Evolutionary conservation across 352 stramenopile genomes (phyloP), one percentile per base, ranked within the genome.

Genomic region (Pythium aphanidermatum): DNA sequence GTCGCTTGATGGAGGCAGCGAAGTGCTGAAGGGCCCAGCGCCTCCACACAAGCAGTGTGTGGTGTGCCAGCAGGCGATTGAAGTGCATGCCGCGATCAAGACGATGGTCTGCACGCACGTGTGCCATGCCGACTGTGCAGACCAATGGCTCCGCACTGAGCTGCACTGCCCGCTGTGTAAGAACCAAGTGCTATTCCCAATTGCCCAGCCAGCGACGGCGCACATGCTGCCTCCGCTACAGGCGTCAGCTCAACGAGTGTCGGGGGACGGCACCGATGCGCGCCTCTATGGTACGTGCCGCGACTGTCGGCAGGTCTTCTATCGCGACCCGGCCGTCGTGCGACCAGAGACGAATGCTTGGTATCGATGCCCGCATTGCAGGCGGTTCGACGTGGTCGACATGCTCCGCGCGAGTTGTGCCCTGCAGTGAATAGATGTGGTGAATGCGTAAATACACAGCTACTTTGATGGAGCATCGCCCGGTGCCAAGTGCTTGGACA

Each of bases 311-410:
- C 58, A 67, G n/a, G 63, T 65, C 19, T 90, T 90, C 52, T 80
- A 87, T 27, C 65, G 77, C 4, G 68, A 87, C 32, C 64, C 55
- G 1, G 50, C 31, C 6, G 70, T 64, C 19, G 58, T 86, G 13
- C 69, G 63, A 2, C 74, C 77, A 0, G 73, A 84, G 25, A 87
- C 77, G 4, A 81, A 72, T 35, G 74, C 58, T 3, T 90, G 74
- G 68, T 86, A 83, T 46, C 70, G 77, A 34, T 90, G 77, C 49
- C 50, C 72, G 17, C 55, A 62, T 38, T 90, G 77, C 46, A 65
- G 73, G 24, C 55, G 51, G 5, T 68, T 59, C 23, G 67, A 87
- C 50, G 72, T 73, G 27, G 43, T 77, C 23, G 53, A 70, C 3
- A 65, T 86, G 34, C 30, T 82, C 9, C 69, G 71, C 4, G 62